phyloP scores from a whole-genome alignment of 2,329 filamentous ascomycete genomes.

The Diplocarpon rosae region DNA sequence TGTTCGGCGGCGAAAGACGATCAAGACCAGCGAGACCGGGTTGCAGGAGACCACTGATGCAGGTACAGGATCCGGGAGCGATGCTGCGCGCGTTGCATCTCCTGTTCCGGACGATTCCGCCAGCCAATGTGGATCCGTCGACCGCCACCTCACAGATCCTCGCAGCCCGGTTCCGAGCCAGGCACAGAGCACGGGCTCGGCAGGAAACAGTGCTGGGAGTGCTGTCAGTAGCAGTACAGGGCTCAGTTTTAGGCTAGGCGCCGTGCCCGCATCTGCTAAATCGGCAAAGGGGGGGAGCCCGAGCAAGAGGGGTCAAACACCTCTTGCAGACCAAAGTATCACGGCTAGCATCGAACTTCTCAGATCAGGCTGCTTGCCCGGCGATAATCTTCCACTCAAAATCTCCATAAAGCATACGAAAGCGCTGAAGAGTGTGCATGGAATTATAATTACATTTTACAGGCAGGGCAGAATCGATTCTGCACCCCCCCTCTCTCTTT shows the following conservation, averaged over 20 bases:
- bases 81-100: slow-evolving; percentile 14
- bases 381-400: slow-evolving; percentile 70
- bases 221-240: slow-evolving; percentile 30
- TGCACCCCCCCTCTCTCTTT: slow-evolving; percentile 41
- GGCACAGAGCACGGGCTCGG: slow-evolving; percentile 57
- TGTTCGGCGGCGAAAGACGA: slow-evolving; percentile 36
- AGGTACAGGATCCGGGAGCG: slow-evolving; percentile 14
- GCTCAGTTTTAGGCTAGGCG: slow-evolving; percentile 34
- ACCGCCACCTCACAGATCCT: slow-evolving; percentile 33
- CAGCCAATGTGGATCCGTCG: slow-evolving; percentile 26
- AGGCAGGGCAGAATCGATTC: slow-evolving; percentile 86
- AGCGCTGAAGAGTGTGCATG: slow-evolving; percentile 78
- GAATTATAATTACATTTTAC: slow-evolving; percentile 86
- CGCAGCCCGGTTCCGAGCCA: slow-evolving; percentile 39
- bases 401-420: slow-evolving; percentile 83
- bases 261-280: slow-evolving; percentile 27
- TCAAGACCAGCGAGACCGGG: slow-evolving; percentile 15
- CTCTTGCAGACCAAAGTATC: slow-evolving; percentile 64
- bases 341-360: slow-evolving; percentile 75
- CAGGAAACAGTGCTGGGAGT: slow-evolving; percentile 61
- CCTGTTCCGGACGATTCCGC: slow-evolving; percentile 25
- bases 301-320: slow-evolving; percentile 37
- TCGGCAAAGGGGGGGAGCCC: slow-evolving; percentile 38
- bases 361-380: slow-evolving; percentile 74
- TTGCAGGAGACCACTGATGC: slow-evolving; percentile 17